Conservation (phyloP, 805 yeast species). For the Candida ascalaphidarum region DNA sequence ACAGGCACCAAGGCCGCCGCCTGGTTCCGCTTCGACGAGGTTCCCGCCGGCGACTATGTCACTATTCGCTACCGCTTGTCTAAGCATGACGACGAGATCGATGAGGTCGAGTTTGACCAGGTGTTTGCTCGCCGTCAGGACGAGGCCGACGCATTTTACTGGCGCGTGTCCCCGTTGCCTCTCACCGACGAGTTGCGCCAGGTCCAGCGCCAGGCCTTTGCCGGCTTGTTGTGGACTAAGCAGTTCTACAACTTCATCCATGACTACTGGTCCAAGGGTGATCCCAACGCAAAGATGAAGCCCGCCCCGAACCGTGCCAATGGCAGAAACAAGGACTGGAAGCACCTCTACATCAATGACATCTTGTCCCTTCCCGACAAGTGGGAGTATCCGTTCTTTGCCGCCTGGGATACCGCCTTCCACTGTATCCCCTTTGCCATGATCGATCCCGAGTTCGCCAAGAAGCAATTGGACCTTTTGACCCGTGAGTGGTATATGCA, state of each 20-base stretch:
- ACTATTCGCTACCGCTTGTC: constrained; percentile 73
- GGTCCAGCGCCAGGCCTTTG: constrained; percentile 89
- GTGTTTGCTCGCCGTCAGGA: constrained; percentile 62
- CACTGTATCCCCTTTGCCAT: constrained; percentile 89
- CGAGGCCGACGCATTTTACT: constrained; percentile 90
- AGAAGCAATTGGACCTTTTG: constrained; percentile 74
- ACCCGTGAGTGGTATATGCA: constrained; percentile 97
- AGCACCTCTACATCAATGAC: constrained; percentile 81
- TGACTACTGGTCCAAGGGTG: constrained; percentile 83
- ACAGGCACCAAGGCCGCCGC: constrained; percentile 82
- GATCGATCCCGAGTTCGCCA: constrained; percentile 90
- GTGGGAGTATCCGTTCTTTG: constrained; percentile 94
- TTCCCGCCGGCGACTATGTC: constrained; percentile 82
- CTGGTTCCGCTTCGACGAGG: constrained; percentile 70
- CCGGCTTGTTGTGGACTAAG: constrained; percentile 90
- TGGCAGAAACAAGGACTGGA: constrained; percentile 87
- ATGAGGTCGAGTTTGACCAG: constrained; percentile 68
- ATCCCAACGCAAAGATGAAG: constrained; percentile 61
- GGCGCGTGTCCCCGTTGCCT: constrained; percentile 82
- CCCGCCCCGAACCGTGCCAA: constrained; percentile 77
- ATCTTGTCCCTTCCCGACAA: constrained; percentile 86
- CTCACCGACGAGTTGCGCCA: constrained; percentile 69
- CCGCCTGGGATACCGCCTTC: constrained; percentile 96
- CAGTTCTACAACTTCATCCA: constrained; percentile 85
- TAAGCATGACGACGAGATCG: constrained; percentile 37